phyloP scores from a whole-genome alignment of 805 yeast genomes.

The Wickerhamiella lipophila region DNA sequence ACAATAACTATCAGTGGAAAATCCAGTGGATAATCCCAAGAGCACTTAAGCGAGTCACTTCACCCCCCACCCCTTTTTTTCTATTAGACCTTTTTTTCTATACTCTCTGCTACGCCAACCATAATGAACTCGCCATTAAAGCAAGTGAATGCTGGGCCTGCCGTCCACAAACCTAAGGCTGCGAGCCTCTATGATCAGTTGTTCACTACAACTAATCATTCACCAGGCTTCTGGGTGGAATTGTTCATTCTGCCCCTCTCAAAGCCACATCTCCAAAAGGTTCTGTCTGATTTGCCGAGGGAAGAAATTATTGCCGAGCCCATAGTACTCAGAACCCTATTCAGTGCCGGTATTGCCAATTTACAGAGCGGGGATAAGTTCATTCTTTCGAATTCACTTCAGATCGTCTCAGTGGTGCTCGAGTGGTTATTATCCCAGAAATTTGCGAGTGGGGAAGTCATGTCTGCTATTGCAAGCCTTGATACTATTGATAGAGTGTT shows the following conservation, averaged over 20 bases:
- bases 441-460: constrained; percentile 25
- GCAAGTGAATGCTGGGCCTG: constrained; percentile 22
- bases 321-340: constrained; percentile 18
- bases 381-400: constrained; percentile 20
- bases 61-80: not conserved
- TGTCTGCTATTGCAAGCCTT: constrained; percentile 28
- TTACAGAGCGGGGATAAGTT: constrained; percentile 9
- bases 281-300: constrained; percentile 13
- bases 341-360: constrained; percentile 23
- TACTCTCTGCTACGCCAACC: not conserved
- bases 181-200: constrained; percentile 26
- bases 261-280: constrained; percentile 16
- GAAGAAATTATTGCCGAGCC: constrained; percentile 18
- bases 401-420: constrained; percentile 22
- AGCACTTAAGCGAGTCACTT: no score
- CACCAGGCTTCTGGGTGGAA: constrained; percentile 28
- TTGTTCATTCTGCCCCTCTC: constrained; percentile 25
- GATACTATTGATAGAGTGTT: constrained; percentile 26
- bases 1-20: no score
- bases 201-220: constrained; percentile 20
- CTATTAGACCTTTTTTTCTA: not conserved
- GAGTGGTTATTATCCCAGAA: constrained; percentile 23
- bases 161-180: constrained; percentile 27
- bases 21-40: no score
- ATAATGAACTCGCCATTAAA: constrained; percentile 19